Evolutionary conservation across 2,329 filamentous ascomycete species (phyloP), one percentile per base, ranked within the genome.

Genomic region (Exophiala mesophila): DNA sequence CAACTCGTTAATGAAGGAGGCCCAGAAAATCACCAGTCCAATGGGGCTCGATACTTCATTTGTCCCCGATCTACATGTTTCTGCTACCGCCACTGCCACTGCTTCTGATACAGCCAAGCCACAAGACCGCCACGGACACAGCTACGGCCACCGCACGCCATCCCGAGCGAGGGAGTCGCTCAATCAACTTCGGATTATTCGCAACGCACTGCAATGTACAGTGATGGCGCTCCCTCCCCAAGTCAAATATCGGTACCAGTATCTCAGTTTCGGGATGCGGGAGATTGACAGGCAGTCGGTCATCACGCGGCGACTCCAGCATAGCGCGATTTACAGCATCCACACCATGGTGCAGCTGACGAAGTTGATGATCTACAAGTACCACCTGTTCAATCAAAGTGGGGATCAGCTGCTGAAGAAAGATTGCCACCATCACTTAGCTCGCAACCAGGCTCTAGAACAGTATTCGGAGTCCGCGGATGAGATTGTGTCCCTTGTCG

Each of bases 1-100:
- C 24, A 65, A 64, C 48, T 65, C 63, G 0, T 49, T 65, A 10
- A 65, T 64, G 62, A 55, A 58, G 30, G 58, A 62, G 64, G 50
- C 64, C 1, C 63, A 66, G 42, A 48, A 52, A 8, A 57, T 65
- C 8, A 59, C 62, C 13, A 55, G 55, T 35, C 59, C 59, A 2
- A 21, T 57, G 13, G 16, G 56, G 4, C 44, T 58, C n/a, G 53
- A 55, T 28, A 39, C 29, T 31, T 17, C 9, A 18, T 21, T 34
- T 56, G 23, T 6, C 23, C 7, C 6, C 7, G 12, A 26, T 12
- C 23, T 12, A 12, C 23, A 26, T 12, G n/a, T n/a, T n/a, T n/a
- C n/a, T n/a, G n/a, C n/a, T n/a, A 7, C 23, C 6, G 12, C 6
- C 12, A 6, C 23, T 12, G 7, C 6, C 6, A 26, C 7, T 26